Conservation (phyloP, 2,329 filamentous ascomycete genomes). For the Pyrenochaeta sp. region DNA sequence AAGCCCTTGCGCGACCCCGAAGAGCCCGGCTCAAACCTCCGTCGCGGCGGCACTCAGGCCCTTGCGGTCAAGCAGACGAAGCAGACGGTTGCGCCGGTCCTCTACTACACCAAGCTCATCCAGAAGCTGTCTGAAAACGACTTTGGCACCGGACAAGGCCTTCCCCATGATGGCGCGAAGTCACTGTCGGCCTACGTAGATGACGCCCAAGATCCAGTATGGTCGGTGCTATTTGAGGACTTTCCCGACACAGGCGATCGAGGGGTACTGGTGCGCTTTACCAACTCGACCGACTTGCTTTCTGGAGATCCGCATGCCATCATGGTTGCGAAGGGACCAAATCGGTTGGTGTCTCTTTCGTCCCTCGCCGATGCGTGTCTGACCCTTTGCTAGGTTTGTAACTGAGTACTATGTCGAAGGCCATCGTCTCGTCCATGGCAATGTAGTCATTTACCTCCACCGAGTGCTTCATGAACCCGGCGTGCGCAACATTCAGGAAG, state of each 20-base stretch:
- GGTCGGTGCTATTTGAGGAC: conserved; percentile 51
- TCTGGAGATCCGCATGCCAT: conserved; percentile 59
- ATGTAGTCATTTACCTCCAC: conserved; percentile 64
- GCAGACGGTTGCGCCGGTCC: conserved; percentile 52
- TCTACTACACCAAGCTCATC: conserved; percentile 63
- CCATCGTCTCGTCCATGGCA: conserved; percentile 64
- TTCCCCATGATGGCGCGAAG: conserved; percentile 11
- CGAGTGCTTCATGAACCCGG: conserved; percentile 60
- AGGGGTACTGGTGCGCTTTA: conserved; percentile 61
- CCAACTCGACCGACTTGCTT: conserved; percentile 57
- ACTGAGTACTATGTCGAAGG: conserved; percentile 65
- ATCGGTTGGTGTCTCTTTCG: conserved; percentile 53
- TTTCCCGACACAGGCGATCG: conserved; percentile 59
- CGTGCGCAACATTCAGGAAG: conserved; percentile 40
- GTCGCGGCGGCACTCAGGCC: conserved; percentile 48
- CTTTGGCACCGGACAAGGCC: conserved; percentile 31
- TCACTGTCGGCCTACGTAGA: conserved; percentile 29
- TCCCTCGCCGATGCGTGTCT: conserved; percentile 17
- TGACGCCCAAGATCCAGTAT: conserved; percentile 37
- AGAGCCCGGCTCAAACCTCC: conserved; percentile 45
- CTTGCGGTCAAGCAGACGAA: conserved; percentile 39
- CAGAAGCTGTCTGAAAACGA: conserved; percentile 49
- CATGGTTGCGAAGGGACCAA: conserved; percentile 60
- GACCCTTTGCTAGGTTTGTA: conserved; percentile 55
- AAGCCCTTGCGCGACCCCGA: conserved; percentile 60